These are phyloP conservation scores for Vinca minor DNA, from an alignment of 257 asterid species.

Conservation along the genomic window DNA sequence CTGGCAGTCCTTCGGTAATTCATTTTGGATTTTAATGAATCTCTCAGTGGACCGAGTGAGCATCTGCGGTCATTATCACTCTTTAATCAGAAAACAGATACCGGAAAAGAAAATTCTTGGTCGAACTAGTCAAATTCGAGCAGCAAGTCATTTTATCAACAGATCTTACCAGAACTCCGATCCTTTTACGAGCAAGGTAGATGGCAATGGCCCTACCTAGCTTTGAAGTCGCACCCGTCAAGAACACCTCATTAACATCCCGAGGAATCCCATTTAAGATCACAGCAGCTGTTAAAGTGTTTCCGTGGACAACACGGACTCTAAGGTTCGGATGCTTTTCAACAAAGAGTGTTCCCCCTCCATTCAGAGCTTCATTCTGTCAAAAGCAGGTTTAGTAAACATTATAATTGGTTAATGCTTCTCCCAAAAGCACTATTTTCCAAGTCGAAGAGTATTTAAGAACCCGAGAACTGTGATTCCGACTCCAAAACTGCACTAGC, in stretches of 20 bases:
- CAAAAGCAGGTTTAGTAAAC: slow-evolving; percentile 9
- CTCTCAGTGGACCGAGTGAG: slow-evolving; percentile 74
- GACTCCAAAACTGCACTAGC: background rate
- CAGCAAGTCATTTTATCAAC: no score
- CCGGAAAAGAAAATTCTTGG: background rate
- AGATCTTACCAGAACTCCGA: slow-evolving; percentile 58
- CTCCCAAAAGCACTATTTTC: background rate
- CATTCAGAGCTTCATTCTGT: slow-evolving; percentile 77
- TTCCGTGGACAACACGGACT: slow-evolving; percentile 87
- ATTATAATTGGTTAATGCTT: background rate
- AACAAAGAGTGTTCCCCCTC: slow-evolving; percentile 73
- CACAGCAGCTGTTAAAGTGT: slow-evolving; percentile 90
- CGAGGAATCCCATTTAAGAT: slow-evolving; percentile 63
- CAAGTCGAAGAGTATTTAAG: no score
- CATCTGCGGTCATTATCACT: slow-evolving; percentile 46
- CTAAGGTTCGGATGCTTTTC: slow-evolving; percentile 68
- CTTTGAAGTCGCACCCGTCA: slow-evolving; percentile 89
- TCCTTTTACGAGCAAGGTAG: slow-evolving; percentile 57
- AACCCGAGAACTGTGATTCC: background rate
- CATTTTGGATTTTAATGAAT: slow-evolving; percentile 65
- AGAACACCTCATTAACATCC: slow-evolving; percentile 65
- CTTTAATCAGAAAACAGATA: background rate
- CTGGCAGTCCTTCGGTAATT: slow-evolving; percentile 53
- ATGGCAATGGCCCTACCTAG: slow-evolving; percentile 89
- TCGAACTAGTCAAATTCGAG: no score